Evolutionary conservation across 441 rosid species (phyloP).

Genomic region (Flueggea neowawraea): DNA sequence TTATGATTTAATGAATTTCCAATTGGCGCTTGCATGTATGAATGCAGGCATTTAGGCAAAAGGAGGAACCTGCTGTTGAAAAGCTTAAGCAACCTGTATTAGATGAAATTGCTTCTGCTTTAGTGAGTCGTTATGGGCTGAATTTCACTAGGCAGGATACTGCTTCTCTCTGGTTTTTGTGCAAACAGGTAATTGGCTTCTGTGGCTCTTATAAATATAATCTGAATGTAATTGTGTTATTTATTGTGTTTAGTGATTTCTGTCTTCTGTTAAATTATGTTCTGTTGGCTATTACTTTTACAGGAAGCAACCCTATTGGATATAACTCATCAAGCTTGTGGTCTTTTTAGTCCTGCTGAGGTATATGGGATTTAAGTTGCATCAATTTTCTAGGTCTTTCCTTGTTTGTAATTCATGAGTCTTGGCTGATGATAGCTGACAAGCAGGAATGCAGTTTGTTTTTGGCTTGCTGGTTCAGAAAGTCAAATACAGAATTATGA

Average conservation of each 20-base stretch:
- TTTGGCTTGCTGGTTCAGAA: not conserved
- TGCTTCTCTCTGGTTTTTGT: conserved; percentile 91
- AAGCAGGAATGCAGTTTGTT: too few relatives aligned
- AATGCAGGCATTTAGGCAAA: conserved; percentile 54
- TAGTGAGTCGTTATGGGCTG: conserved; percentile 51
- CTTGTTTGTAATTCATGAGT: too few relatives aligned
- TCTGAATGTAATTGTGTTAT: not conserved
- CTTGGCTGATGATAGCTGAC: too few relatives aligned
- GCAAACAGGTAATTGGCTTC: conserved; percentile 68
- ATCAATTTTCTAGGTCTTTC: too few relatives aligned
- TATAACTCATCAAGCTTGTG: conserved; percentile 82
- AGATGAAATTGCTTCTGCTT: conserved; percentile 59
- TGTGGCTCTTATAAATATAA: conserved; percentile 6
- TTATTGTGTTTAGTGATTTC: not conserved
- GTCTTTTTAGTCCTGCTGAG: conserved; percentile 77
- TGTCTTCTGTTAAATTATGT: not conserved
- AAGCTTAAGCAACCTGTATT: conserved; percentile 85
- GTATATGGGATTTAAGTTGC: conserved; percentile 24
- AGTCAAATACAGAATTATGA: not conserved
- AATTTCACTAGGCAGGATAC: conserved; percentile 69
- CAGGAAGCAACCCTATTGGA: conserved; percentile 96
- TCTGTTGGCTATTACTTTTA: conserved; percentile 12
- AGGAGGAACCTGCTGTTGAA: conserved; percentile 61
- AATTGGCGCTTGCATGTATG: conserved; percentile 6
- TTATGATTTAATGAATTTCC: not conserved